Conservation (phyloP, 2,329 filamentous ascomycete species). For the Neurospora sp. region DNA sequence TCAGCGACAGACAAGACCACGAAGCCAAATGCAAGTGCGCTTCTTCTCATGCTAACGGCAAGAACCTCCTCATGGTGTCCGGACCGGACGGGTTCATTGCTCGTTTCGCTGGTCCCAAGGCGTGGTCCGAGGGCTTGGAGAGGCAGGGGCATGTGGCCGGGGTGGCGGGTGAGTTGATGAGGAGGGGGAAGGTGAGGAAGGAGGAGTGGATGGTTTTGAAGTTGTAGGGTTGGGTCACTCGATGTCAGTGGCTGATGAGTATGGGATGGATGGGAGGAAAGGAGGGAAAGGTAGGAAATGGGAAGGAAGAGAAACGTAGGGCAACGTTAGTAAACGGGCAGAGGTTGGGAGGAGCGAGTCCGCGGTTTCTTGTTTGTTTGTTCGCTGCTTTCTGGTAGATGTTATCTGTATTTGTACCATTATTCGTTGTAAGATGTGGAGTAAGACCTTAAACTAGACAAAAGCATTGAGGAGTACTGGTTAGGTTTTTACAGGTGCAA, state of each 20-base stretch:
- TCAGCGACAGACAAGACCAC: background rate
- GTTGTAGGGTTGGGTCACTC: constrained; percentile 24
- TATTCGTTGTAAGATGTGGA: background rate
- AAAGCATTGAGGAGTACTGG: background rate
- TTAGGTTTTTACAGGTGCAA: background rate
- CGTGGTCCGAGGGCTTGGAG: constrained; percentile 63
- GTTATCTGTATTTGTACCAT: background rate
- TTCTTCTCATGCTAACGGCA: constrained; percentile 25
- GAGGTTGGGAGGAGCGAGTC: background rate
- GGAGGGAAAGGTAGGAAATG: background rate
- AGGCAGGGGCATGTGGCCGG: constrained; percentile 67
- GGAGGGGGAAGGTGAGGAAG: constrained; percentile 27
- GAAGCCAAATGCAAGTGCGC: background rate
- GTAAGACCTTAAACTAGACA: background rate
- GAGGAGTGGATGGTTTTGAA: constrained; percentile 45
- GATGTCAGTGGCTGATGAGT: background rate
- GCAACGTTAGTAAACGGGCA: background rate
- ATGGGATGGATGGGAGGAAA: background rate
- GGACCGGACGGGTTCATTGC: constrained; percentile 86
- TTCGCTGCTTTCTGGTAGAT: background rate
- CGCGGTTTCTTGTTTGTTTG: background rate
- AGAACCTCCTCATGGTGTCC: constrained; percentile 70
- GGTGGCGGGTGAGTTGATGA: constrained; percentile 50
- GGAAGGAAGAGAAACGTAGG: background rate
- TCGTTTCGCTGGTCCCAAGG: constrained; percentile 70